Base-by-base conservation (phyloP, 1,284 basidiomycete species). In the Marasmius fiardii region DNA sequence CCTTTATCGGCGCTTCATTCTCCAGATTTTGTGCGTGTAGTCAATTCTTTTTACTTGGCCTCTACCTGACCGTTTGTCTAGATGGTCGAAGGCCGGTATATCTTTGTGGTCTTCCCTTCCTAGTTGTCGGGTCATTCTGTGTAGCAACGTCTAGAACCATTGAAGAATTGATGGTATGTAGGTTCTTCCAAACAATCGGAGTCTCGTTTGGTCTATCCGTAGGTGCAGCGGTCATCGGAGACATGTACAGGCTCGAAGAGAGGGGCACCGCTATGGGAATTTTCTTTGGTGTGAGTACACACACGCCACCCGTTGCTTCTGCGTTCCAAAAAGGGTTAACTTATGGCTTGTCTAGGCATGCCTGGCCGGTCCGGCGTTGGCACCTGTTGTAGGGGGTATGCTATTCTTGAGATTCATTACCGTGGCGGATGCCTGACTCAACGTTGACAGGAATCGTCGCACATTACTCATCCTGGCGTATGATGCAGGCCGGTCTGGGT, bases 391-490 rank as follows among this genome's bases (percentile, higher is more conserved):
- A 52, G 64, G 64, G 51, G 51, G 51, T 43, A 24, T 28, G 26
- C 18, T 31, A 12, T 20, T 16, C 18, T 14, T 7, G 5, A 10
- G 10, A n/a, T n/a, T n/a, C n/a, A 31, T 31, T 10, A 10, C 4
- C 28, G 10, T 31, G 28, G 28, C 10, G 28, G 10, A 31, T 31
- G n/a, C n/a, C n/a, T 44, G 21, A 54, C 7, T 26, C 35, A 37
- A 16, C 2, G 7, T 26, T 14, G 12, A 20, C 54, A 70, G 82
- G 82, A 37, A 26, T 74, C 21, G 69, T 74, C 0, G 73, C 83
- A 0, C 69, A 82, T 54, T 85, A 84, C 59, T 74, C 73, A 35
- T 86, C 88, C 0, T 93, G 91, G 91, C 78, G 89, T 1, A 65
- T 78, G 1, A 83, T 88, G 67, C 89, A 93, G 67, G 69, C 70